A percentile compares a stretch with the other conserved stretches of the same genome.
Conservation (phyloP, 352 stramenopile species). For the Globisporangium mamillatum region DNA sequence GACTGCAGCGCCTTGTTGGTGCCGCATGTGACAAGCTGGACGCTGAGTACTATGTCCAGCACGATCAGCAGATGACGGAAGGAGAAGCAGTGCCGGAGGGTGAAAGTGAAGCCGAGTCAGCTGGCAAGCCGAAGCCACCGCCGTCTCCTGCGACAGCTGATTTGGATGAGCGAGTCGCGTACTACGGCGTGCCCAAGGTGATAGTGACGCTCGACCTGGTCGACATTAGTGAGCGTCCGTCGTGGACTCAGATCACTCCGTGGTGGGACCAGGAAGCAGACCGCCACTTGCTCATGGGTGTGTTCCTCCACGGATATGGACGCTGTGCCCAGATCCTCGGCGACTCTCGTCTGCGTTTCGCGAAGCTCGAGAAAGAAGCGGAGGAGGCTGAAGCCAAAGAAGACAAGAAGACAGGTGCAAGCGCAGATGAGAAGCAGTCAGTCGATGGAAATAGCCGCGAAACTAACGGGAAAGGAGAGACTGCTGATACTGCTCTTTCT, state of each 20-base stretch:
- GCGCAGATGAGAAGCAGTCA: background rate
- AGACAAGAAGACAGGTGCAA: background rate
- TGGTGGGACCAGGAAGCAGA: slow-evolving; percentile 86
- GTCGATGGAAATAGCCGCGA: background rate
- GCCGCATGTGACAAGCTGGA: slow-evolving; percentile 64
- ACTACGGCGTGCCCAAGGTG: slow-evolving; percentile 70
- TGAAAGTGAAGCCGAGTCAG: background rate
- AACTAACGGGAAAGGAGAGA: background rate
- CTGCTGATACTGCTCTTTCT: slow-evolving; percentile 8
- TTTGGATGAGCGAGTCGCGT: slow-evolving; percentile 69
- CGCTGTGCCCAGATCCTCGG: slow-evolving; percentile 79
- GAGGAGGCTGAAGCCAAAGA: slow-evolving; percentile 18
- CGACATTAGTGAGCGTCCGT: slow-evolving; percentile 68
- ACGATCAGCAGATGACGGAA: slow-evolving; percentile 17
- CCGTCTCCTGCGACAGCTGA: slow-evolving; percentile 37
- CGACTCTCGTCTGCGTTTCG: slow-evolving; percentile 73
- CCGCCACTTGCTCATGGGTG: slow-evolving; percentile 71
- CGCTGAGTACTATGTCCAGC: slow-evolving; percentile 30
- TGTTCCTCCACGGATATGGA: slow-evolving; percentile 86
- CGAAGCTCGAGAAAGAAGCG: slow-evolving; percentile 52
- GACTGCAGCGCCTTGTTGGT: slow-evolving; percentile 61
- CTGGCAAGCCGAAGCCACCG: slow-evolving; percentile 12
- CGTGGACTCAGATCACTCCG: slow-evolving; percentile 79
- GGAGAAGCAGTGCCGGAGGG: background rate
- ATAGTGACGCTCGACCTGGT: slow-evolving; percentile 57